Percentiles rank a stretch among this genome's conserved stretches.
Conservation (phyloP, 345 rosid species). For the Nephelium lappaceum region DNA sequence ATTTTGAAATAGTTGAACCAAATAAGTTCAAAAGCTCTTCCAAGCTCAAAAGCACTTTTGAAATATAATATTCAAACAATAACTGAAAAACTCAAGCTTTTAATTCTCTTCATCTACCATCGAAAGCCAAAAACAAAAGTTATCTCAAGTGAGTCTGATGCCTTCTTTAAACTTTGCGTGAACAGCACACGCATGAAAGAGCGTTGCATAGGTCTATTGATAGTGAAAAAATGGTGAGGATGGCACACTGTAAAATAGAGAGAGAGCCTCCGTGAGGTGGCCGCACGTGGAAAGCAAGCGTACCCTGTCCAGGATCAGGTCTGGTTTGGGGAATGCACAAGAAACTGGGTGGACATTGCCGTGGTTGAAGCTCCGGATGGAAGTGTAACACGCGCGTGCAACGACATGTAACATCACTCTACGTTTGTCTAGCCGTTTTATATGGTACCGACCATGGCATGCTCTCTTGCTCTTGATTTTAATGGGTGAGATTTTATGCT, state of each 20-base stretch:
- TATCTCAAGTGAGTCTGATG: background rate
- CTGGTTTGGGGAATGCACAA: background rate
- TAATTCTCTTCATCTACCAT: no score
- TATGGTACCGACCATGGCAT: no score
- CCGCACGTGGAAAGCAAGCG: conserved; percentile 39
- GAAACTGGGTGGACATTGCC: background rate
- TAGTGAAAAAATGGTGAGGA: conserved; percentile 33
- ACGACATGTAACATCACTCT: conserved; percentile 10
- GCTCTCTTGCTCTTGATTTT: no score
- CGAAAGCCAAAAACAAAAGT: no score
- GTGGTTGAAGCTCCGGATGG: conserved; percentile 27
- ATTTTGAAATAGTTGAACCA: no score
- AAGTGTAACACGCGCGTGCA: conserved; percentile 22
- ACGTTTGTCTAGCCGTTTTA: no score
- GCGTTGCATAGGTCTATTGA: conserved; percentile 49
- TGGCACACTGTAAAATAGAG: conserved; percentile 43
- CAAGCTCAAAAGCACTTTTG: no score
- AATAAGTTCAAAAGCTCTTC: no score
- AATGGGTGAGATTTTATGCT: no score
- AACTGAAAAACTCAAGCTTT: no score
- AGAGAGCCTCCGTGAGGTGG: conserved; percentile 47
- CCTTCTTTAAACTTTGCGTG: conserved; percentile 58
- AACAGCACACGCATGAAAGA: conserved; percentile 70
- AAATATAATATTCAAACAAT: no score
- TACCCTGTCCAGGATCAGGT: conserved; percentile 29